Conservation (phyloP, 768 basidiomycete genomes). For the Austroboletus eburneus region DNA sequence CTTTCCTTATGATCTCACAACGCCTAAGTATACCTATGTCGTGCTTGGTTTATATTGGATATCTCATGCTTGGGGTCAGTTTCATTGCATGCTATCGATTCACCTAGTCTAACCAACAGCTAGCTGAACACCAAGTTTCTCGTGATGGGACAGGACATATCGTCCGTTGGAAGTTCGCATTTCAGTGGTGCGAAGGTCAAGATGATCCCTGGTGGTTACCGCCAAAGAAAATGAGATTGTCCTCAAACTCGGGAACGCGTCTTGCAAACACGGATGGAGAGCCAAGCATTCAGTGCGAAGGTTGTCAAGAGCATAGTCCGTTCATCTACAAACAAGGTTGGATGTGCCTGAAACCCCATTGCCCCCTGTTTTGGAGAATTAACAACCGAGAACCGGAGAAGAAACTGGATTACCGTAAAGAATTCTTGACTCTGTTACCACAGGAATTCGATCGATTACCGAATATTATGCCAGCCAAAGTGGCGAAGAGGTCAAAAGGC, state of each 20-base stretch:
- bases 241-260: not conserved
- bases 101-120: constrained; percentile 12
- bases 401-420: constrained; percentile 43
- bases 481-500: constrained; percentile 24
- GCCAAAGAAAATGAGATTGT: not conserved
- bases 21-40: constrained; percentile 47
- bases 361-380: constrained; percentile 52
- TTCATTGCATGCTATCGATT: not conserved
- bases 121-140: constrained; percentile 59
- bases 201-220: constrained; percentile 50
- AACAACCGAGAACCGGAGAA: constrained; percentile 27
- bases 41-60: constrained; percentile 64
- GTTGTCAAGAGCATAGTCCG: constrained; percentile 46
- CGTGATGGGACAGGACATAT: constrained; percentile 47
- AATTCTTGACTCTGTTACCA: constrained; percentile 42
- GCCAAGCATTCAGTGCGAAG: constrained; percentile 31
- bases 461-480: constrained; percentile 38
- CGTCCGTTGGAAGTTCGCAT: constrained; percentile 79
- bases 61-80: constrained; percentile 48
- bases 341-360: constrained; percentile 62
- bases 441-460: constrained; percentile 30
- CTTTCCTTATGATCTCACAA: constrained; percentile 67
- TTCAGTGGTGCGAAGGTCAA: constrained; percentile 79
- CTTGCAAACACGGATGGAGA: not conserved
- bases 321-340: constrained; percentile 52